phyloP scores from a whole-genome alignment of 768 basidiomycete species.

The Sutorius australiensis region DNA sequence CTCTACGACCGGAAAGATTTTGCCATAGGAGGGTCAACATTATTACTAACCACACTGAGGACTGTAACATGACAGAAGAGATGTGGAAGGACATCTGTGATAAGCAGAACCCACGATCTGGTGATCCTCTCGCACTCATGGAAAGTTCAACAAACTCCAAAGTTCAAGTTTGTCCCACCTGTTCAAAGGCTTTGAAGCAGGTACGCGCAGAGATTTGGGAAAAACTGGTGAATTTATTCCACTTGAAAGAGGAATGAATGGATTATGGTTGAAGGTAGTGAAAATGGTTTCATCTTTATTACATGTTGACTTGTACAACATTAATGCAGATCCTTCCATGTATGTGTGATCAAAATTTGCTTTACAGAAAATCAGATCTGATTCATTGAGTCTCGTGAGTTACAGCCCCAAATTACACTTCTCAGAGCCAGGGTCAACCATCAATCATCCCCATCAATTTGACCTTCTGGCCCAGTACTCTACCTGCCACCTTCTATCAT shows the following conservation, averaged over 20 bases:
- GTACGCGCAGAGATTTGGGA: conserved; percentile 4
- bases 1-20: not conserved
- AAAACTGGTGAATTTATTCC: conserved; percentile 2
- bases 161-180: not conserved
- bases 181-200: not conserved
- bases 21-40: not conserved
- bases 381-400: too few relatives aligned
- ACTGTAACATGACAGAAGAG: not conserved
- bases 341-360: too few relatives aligned
- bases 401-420: too few relatives aligned
- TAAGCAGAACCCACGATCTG: not conserved
- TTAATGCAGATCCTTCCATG: not conserved
- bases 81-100: not conserved
- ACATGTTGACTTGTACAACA: not conserved
- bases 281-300: not conserved
- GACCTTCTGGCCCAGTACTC: too few relatives aligned
- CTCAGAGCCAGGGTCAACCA: too few relatives aligned
- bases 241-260: conserved; percentile 1
- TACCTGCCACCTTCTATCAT: too few relatives aligned
- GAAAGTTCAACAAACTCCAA: too few relatives aligned
- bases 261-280: not conserved
- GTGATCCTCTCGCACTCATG: conserved; percentile 7
- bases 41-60: too few relatives aligned
- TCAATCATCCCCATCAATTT: too few relatives aligned
- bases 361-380: too few relatives aligned